Evolutionary conservation across 2,329 filamentous ascomycete genomes (phyloP).

Genomic region (Aspergillus chevalieri): DNA sequence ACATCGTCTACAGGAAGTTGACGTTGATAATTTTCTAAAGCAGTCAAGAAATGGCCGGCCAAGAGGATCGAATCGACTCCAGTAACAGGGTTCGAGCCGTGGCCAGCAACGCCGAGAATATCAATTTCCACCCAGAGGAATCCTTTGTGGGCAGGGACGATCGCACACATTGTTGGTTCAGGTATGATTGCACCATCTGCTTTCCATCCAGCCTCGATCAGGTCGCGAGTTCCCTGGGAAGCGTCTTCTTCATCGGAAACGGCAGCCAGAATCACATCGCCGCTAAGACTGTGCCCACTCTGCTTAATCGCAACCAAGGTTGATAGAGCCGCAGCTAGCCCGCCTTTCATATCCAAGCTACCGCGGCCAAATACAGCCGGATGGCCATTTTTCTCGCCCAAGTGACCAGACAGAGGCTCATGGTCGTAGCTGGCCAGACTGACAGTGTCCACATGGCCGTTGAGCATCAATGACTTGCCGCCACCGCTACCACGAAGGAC

Average conservation of each 20-base stretch:
- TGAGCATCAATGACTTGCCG: constrained; percentile 48
- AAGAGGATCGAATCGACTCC: constrained; percentile 48
- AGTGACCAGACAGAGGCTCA: constrained; percentile 40
- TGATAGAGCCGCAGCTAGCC: constrained; percentile 44
- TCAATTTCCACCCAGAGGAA: constrained; percentile 37
- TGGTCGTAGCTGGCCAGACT: constrained; percentile 43
- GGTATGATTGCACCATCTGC: constrained; percentile 48
- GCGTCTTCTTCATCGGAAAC: constrained; percentile 51
- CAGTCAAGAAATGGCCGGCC: constrained; percentile 43
- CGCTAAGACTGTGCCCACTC: constrained; percentile 26
- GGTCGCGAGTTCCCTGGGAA: constrained; percentile 47
- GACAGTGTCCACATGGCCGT: constrained; percentile 51
- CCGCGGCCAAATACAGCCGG: constrained; percentile 42
- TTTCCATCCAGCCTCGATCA: constrained; percentile 48
- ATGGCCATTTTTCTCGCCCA: constrained; percentile 29
- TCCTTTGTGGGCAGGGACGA: constrained; percentile 47
- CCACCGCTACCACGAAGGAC: constrained; percentile 43
- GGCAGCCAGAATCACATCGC: constrained; percentile 49
- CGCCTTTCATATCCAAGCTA: constrained; percentile 48
- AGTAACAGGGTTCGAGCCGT: constrained; percentile 33
- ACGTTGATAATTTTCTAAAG: constrained; percentile 40
- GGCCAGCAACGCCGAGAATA: constrained; percentile 30
- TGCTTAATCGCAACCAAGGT: constrained; percentile 36
- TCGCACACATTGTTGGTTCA: constrained; percentile 43
- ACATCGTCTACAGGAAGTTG: constrained; percentile 29